Base-by-base conservation (phyloP, 2,329 filamentous ascomycete genomes). In the Alternaria sp. region DNA sequence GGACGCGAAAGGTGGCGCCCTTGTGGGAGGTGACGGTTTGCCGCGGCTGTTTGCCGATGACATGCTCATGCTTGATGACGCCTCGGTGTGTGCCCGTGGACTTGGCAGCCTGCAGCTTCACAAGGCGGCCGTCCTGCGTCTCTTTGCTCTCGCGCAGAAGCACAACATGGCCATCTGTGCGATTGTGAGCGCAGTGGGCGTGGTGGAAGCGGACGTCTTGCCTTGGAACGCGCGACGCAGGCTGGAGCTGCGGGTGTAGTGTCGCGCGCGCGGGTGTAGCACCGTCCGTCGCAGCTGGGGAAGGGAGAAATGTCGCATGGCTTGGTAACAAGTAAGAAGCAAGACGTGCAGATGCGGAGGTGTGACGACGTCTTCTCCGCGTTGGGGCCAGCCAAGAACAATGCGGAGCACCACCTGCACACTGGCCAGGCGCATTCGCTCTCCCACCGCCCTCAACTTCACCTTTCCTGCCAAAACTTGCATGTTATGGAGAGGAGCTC, bases 41-140 rank as follows among this genome's bases (percentile, higher is more conserved):
- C 60, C 89, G 83, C 4, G 84, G 74, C 39, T 78, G 77, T 61
- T 83, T 85, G 37, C 89, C 90, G 68, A 93, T 89, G 55, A 93
- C 84, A 36, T 86, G 82, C 51, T 78, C 75, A 52, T 85, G 83
- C 0, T 73, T 61, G 10, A 89, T 68, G 0, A 71, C 71, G 5
- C 85, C 85, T 33, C 80, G 80, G 53, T 87, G 79, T 9, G 76
- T 80, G 9, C 79, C 67, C 3, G 76, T 71, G 1, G 51, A 62
- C 33, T 72, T 73, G 10, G 72, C 68, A 3, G 70, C 54, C 21
- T 74, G 70, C 10, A 85, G 71, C 49, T 73, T 76, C 4, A 79
- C 70, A 46, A 83, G 72, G 28, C 73, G 69, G 3, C 79, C 79
- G 24, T 77, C 69, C 17, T 75, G 69, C 14, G 70, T 66, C 63